A percentile compares a stretch with the other conserved stretches of the same genome.
Conservation (phyloP, 1,284 basidiomycete genomes). For the Heterobasidion occidentale region DNA sequence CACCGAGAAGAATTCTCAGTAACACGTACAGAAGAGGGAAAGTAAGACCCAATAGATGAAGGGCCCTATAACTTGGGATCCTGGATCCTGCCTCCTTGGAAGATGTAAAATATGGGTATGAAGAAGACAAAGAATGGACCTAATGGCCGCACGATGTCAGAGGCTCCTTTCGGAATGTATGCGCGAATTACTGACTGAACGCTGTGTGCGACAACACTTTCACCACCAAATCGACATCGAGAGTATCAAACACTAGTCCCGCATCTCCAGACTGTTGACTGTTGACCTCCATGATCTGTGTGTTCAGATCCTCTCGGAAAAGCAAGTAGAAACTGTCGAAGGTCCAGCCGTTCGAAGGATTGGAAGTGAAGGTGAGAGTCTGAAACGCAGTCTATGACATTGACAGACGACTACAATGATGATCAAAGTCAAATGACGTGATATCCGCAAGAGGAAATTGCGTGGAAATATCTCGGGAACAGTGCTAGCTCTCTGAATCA, state of each 20-base stretch:
- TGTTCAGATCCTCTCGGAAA: not conserved
- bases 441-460: not conserved
- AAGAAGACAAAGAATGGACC: conserved; percentile 79
- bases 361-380: not conserved
- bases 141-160: conserved; percentile 19
- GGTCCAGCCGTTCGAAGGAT: conserved; percentile 9
- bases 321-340: conserved; percentile 1
- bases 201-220: conserved; percentile 71
- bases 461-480: not conserved
- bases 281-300: conserved; percentile 5
- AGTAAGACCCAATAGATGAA: conserved; percentile 47
- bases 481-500: too few species aligned
- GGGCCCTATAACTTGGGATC: conserved; percentile 43
- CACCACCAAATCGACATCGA: conserved; percentile 68
- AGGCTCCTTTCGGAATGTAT: conserved; percentile 5
- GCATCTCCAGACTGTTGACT: conserved; percentile 2
- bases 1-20: not conserved
- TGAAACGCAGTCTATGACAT: not conserved
- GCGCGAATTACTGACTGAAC: conserved; percentile 50
- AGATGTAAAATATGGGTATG: conserved; percentile 67
- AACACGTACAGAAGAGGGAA: conserved; percentile 56
- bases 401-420: not conserved
- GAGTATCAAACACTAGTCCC: conserved; percentile 45
- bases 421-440: not conserved
- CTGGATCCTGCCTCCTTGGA: conserved; percentile 50